A percentile compares a stretch with the other conserved stretches of the same genome.
Evolutionary conservation across 2,329 filamentous ascomycete species (phyloP).

Genomic region (Xylariaceae sp.): DNA sequence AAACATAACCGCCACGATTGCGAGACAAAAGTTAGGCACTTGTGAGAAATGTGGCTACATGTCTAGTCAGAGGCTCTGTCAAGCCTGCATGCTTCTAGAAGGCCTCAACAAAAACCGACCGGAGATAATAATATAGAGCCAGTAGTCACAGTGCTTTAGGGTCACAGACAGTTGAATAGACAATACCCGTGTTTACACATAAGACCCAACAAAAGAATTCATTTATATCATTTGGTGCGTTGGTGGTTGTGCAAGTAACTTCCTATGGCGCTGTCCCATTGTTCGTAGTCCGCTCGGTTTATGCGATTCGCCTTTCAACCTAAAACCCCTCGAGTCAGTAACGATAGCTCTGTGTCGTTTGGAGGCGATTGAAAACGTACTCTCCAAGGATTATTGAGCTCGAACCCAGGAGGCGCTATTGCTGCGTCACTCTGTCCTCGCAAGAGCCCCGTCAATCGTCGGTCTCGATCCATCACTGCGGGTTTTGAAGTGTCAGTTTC

Average conservation of each 20-base stretch:
- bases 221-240: constrained; percentile 19
- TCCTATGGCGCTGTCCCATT: constrained; percentile 10
- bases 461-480: constrained; percentile 62
- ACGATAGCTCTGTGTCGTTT: not conserved
- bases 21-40: constrained; percentile 72
- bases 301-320: constrained; percentile 53
- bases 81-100: constrained; percentile 87
- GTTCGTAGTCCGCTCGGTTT: constrained; percentile 21
- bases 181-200: constrained; percentile 26
- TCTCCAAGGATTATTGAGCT: constrained; percentile 61
- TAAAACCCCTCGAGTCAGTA: constrained; percentile 28
- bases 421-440: constrained; percentile 56
- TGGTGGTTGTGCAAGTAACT: constrained; percentile 24
- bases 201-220: constrained; percentile 15
- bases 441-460: constrained; percentile 55
- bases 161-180: constrained; percentile 20
- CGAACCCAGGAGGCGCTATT: constrained; percentile 55
- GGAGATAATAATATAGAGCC: constrained; percentile 50
- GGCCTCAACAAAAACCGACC: constrained; percentile 77
- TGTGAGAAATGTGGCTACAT: constrained; percentile 91
- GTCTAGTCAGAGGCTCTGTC: constrained; percentile 89
- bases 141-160: constrained; percentile 7
- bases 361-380: constrained; percentile 39
- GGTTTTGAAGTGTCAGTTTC: constrained; percentile 18
- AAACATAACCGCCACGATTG: constrained; percentile 32